These are phyloP conservation scores for Eremochloa ophiuroides DNA, from an alignment of 176 grass and related monocot genomes.

Conservation along the genomic window DNA sequence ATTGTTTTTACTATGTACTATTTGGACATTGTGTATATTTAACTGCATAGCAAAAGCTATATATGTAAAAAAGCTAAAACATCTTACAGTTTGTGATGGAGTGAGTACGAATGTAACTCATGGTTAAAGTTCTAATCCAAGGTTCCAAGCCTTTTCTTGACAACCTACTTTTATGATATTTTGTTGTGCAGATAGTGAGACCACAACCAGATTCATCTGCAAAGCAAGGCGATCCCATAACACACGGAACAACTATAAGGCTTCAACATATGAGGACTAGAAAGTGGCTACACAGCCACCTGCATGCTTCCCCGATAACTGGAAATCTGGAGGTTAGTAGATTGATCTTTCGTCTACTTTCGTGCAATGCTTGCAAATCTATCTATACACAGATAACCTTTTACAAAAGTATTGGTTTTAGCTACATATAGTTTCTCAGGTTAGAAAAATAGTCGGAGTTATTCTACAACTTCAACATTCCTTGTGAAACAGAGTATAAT, in stretches of 20 bases:
- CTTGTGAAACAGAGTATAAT: not conserved
- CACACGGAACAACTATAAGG: constrained; percentile 56
- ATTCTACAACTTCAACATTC: not conserved
- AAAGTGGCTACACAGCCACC: constrained; percentile 87
- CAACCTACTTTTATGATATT: not conserved
- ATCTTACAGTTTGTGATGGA: too few species aligned
- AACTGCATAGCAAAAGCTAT: too few species aligned
- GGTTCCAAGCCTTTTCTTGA: too few species aligned
- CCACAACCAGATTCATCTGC: constrained; percentile 54
- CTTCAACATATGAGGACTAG: constrained; percentile 77
- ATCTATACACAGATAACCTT: not conserved
- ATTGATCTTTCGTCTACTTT: not conserved
- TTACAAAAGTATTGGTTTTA: not conserved
- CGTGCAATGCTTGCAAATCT: not conserved
- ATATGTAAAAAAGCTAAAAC: too few species aligned
- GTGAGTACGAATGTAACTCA: too few species aligned
- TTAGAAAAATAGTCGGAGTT: constrained; percentile 1
- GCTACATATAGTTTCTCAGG: constrained; percentile 2
- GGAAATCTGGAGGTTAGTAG: constrained; percentile 80
- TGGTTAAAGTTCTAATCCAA: too few species aligned
- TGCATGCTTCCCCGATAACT: constrained; percentile 82
- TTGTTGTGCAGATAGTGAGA: constrained; percentile 66
- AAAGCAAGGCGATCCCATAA: constrained; percentile 74
- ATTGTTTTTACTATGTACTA: too few species aligned
- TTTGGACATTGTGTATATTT: too few species aligned